Evolutionary conservation across 768 basidiomycete genomes (phyloP).

Genomic region (Pisolithus tinctorius): DNA sequence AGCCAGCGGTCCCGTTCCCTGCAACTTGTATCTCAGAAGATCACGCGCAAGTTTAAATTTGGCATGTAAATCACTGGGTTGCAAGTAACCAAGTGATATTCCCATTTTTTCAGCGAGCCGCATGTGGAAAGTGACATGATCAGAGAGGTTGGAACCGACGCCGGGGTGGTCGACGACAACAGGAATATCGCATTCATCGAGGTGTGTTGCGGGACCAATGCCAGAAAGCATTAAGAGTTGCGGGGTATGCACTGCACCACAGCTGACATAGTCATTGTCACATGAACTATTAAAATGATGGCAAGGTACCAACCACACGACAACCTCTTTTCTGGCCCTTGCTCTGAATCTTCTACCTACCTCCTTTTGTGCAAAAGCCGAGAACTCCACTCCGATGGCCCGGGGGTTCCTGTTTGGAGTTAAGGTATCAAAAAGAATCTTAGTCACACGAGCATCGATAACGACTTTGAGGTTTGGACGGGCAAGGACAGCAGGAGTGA

Average conservation of each 20-base stretch:
- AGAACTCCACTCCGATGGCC: slow-evolving; percentile 59
- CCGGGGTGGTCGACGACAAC: slow-evolving; percentile 59
- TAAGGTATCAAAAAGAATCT: slow-evolving; percentile 44
- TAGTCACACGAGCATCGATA: slow-evolving; percentile 49
- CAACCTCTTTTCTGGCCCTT: slow-evolving; percentile 50
- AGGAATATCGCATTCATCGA: slow-evolving; percentile 46
- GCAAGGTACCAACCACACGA: slow-evolving; percentile 44
- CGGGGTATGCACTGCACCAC: slow-evolving; percentile 58
- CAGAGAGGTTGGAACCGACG: slow-evolving; percentile 68
- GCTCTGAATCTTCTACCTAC: slow-evolving; percentile 37
- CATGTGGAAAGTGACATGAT: slow-evolving; percentile 55
- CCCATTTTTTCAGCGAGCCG: slow-evolving; percentile 47
- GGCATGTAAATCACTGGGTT: slow-evolving; percentile 14
- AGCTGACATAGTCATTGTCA: slow-evolving; percentile 29
- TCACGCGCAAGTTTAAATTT: slow-evolving; percentile 26
- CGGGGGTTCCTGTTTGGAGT: slow-evolving; percentile 29
- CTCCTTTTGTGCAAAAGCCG: slow-evolving; percentile 20
- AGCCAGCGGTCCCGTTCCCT: slow-evolving; percentile 43
- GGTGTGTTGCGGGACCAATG: slow-evolving; percentile 58
- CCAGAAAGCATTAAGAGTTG: slow-evolving; percentile 71
- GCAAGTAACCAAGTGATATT: slow-evolving; percentile 35
- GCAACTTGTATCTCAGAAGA: slow-evolving; percentile 36
- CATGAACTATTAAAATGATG: background rate
- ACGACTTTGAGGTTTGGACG: slow-evolving; percentile 62
- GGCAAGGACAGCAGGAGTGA: slow-evolving; percentile 55